These are phyloP conservation scores for Sphaceloma murrayae DNA, from an alignment of 2,329 filamentous ascomycete species.

Conservation along the genomic window DNA sequence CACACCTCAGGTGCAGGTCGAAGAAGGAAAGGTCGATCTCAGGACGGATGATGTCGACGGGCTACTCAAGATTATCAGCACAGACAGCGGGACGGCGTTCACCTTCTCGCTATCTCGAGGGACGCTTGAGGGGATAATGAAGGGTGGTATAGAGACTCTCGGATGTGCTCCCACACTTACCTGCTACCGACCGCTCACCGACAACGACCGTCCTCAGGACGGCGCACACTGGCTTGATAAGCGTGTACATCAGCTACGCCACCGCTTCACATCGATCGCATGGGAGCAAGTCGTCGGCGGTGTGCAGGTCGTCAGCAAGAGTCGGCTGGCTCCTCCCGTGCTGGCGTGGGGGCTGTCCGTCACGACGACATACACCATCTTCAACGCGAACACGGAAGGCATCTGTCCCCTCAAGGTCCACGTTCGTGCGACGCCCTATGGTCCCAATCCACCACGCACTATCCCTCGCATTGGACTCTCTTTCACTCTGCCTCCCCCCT, in stretches of 20 bases:
- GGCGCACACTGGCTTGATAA: conserved; percentile 4
- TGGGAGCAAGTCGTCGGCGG: conserved; percentile 20
- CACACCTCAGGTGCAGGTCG: too few relatives aligned
- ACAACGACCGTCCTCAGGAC: conserved; percentile 44
- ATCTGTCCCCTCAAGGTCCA: conserved; percentile 34
- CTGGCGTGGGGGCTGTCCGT: conserved; percentile 47
- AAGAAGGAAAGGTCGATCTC: too few relatives aligned
- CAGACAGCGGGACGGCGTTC: conserved; percentile 28
- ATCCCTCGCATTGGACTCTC: conserved; percentile 55
- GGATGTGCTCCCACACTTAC: conserved; percentile 29
- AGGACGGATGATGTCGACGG: too few relatives aligned
- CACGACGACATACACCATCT: conserved; percentile 45
- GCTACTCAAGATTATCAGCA: conserved; percentile 34
- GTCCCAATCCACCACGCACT: conserved; percentile 41
- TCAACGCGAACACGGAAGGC: conserved; percentile 30
- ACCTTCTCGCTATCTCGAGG: not conserved
- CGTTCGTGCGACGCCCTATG: conserved; percentile 35
- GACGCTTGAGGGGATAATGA: not conserved
- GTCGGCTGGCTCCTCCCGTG: conserved; percentile 45
- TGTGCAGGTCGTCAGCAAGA: conserved; percentile 18
- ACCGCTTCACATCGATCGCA: conserved; percentile 42
- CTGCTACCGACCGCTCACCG: conserved; percentile 56
- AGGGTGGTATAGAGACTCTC: not conserved
- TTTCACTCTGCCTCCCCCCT: conserved; percentile 40
- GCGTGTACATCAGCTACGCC: conserved; percentile 37